phyloP scores from a whole-genome alignment of 1,284 basidiomycete genomes.

The Cryptococcus sp. region DNA sequence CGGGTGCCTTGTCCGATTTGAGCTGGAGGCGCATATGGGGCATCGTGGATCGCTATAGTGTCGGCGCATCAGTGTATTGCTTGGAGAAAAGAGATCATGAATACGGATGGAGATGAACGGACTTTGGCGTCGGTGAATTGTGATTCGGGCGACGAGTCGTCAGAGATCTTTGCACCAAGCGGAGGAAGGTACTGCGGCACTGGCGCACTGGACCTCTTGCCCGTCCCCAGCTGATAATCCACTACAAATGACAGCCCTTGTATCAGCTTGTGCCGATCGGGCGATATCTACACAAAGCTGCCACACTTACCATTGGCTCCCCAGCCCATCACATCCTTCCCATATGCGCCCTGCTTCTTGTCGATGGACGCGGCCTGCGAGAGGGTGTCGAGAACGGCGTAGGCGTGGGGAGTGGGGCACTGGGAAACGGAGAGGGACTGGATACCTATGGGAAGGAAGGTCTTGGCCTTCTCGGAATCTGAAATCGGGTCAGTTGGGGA shows the following conservation, averaged over 20 bases:
- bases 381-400: constrained; percentile 69
- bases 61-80: background rate
- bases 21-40: constrained; percentile 52
- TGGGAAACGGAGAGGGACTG: constrained; percentile 61
- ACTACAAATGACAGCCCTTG: constrained; percentile 19
- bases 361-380: constrained; percentile 51
- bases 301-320: constrained; percentile 47
- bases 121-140: constrained; percentile 31
- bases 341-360: constrained; percentile 47
- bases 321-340: constrained; percentile 57
- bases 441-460: constrained; percentile 66
- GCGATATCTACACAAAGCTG: background rate
- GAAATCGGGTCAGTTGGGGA: constrained; percentile 13
- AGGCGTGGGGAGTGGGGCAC: constrained; percentile 67
- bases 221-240: constrained; percentile 80
- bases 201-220: constrained; percentile 69
- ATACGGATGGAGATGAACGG: constrained; percentile 4
- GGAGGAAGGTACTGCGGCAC: constrained; percentile 60
- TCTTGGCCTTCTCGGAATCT: constrained; percentile 66
- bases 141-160: constrained; percentile 12
- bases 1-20: constrained; percentile 48
- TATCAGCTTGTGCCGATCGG: background rate
- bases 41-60: constrained; percentile 43
- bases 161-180: constrained; percentile 51
- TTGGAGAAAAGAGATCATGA: background rate